A percentile compares a stretch with the other conserved stretches of the same genome.
Evolutionary conservation across 169 alveolate species (phyloP).

Genomic region (Plasmodium gonderi): DNA sequence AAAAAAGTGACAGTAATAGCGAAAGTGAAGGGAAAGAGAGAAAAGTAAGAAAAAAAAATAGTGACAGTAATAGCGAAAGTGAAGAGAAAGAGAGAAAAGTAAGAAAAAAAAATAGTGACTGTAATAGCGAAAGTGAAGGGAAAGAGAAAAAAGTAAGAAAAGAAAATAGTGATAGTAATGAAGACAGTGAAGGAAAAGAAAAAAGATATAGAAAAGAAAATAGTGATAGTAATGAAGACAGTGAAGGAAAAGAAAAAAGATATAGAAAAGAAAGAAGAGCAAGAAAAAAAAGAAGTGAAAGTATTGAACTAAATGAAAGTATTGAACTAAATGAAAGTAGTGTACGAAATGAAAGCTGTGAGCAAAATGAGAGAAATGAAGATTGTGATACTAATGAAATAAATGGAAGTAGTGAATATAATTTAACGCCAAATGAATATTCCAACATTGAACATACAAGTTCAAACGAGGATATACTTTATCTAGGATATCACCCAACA

Average conservation of each 20-base stretch:
- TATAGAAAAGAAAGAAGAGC: not conserved
- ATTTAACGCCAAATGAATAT: too few species aligned
- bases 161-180: not conserved
- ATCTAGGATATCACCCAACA: not conserved
- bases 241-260: not conserved
- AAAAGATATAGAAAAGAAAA: not conserved
- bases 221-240: not conserved
- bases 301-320: not conserved
- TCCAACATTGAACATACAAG: not conserved
- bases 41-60: not conserved
- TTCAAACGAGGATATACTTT: not conserved
- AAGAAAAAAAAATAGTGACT: too few species aligned
- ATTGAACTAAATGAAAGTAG: not conserved
- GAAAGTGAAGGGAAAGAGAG: not conserved
- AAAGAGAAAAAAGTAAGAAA: not conserved
- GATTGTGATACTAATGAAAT: not conserved
- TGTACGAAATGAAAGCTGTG: not conserved
- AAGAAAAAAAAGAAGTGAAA: not conserved
- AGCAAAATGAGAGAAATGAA: not conserved
- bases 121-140: not conserved
- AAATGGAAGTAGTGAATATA: not conserved
- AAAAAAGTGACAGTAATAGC: not conserved
- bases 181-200: not conserved
- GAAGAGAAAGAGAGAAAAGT: not conserved
- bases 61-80: too few species aligned